Conservation (phyloP, 257 asterid species). For the Galeopsis tetrahit region DNA sequence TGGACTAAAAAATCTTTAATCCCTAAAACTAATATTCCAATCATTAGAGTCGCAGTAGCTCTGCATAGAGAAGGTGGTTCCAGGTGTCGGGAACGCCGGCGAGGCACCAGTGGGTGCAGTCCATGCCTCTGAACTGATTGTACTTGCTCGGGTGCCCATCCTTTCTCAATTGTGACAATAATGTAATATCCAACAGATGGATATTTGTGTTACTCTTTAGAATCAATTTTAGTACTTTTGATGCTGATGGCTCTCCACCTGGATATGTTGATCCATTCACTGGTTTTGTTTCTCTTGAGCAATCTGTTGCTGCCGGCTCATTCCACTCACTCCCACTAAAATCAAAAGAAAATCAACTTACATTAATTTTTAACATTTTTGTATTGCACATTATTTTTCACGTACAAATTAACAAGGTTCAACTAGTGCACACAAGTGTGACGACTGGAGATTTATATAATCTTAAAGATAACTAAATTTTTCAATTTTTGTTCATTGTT, state of each 20-base stretch:
- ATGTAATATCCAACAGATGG: constrained; percentile 56
- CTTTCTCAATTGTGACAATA: constrained; percentile 61
- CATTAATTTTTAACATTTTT: no score
- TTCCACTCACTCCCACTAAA: constrained; percentile 64
- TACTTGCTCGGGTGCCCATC: constrained; percentile 60
- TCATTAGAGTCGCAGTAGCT: not conserved
- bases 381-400: no score
- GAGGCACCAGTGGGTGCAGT: constrained; percentile 76
- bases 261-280: constrained; percentile 50
- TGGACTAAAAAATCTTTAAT: no score
- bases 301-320: constrained; percentile 37
- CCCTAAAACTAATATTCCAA: no score
- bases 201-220: constrained; percentile 25
- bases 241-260: constrained; percentile 48
- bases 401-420: no score
- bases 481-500: no score
- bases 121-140: constrained; percentile 50
- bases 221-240: constrained; percentile 43
- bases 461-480: no score
- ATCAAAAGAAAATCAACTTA: no score
- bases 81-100: constrained; percentile 73
- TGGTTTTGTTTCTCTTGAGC: constrained; percentile 52
- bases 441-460: no score
- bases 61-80: constrained; percentile 57
- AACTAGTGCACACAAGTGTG: no score